Base-by-base conservation (phyloP, 495 filamentous ascomycete genomes). In the Talaromyces wortmannii region DNA sequence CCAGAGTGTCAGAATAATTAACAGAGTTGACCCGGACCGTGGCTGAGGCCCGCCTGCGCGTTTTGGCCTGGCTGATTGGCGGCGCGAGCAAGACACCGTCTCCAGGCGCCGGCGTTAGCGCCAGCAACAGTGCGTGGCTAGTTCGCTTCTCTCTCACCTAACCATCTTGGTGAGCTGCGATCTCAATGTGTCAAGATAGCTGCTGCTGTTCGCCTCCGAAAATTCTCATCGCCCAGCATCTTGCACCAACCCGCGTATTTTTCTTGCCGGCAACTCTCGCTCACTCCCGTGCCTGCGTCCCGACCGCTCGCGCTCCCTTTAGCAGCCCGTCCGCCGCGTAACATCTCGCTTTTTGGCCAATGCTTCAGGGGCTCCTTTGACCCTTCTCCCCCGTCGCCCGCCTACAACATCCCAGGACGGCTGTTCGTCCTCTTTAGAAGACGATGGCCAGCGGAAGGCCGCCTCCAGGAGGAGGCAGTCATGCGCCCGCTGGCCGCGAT, bases 381-480 rank as follows among this genome's bases (percentile, higher is more conserved):
- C 17, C 8, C 36, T 10, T n/a, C n/a, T 16, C 40, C 8, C 29
- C 5, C 43, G 7, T n/a, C 13, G 13, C 36, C 15, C 33, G 16
- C 33, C 40, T n/a, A 29, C 52, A 16, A 53, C 42, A 53, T 17
- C 31, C n/a, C 40, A 67, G 56, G 70, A 64, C 68, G 65, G 71
- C 66, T 76, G 69, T 72, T 59, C 64, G 68, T 64, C 72, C 64
- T 64, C 64, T 63, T 63, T 63, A 60, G 66, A 53, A 66, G 43
- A 72, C 63, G 70, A 78, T 78, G 75, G 73, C 73, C 73, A 76
- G 73, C 68, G 87, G 84, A 71, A 85, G 88, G 75, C 83, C 81
- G 60, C 75, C 78, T 63, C 23, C 23, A 2, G 23, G 23, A 23
- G 82, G 80, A 72, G 82, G 80, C 72, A 80, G 71, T 63, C 71